phyloP scores from a whole-genome alignment of 2,329 filamentous ascomycete species.

The Exophiala sp. region DNA sequence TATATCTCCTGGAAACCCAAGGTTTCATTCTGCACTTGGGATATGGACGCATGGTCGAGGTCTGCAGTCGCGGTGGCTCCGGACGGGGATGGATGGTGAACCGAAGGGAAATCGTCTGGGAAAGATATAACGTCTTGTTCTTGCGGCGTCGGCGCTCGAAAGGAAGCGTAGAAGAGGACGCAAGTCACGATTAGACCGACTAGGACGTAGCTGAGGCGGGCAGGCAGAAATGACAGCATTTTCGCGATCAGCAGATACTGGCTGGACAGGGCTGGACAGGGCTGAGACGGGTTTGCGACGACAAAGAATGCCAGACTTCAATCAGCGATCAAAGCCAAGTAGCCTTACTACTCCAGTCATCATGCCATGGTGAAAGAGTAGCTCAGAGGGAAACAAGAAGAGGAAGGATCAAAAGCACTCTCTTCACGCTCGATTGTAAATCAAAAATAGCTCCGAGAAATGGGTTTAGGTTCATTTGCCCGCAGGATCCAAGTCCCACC shows the following conservation, averaged over 20 bases:
- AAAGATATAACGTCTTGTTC: conserved; percentile 3
- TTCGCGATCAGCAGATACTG: background rate
- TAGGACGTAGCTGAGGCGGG: conserved; percentile 3
- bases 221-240: background rate
- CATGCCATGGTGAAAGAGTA: background rate
- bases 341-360: background rate
- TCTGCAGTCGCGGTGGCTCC: background rate
- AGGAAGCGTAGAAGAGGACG: conserved; percentile 11
- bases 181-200: conserved; percentile 7
- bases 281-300: background rate
- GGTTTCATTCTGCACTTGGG: conserved; percentile 19
- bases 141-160: conserved; percentile 2
- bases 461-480: background rate
- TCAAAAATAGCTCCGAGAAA: background rate
- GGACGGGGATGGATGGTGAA: background rate
- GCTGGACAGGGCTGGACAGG: background rate
- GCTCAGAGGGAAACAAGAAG: background rate
- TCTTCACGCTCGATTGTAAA: background rate
- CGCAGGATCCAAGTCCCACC: background rate
- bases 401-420: background rate
- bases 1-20: conserved; percentile 38
- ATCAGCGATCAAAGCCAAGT: background rate
- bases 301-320: background rate
- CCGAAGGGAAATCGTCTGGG: background rate
- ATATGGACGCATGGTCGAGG: background rate